phyloP scores from a whole-genome alignment of 352 stramenopile genomes.

The Phytophthora niederhauseri region DNA sequence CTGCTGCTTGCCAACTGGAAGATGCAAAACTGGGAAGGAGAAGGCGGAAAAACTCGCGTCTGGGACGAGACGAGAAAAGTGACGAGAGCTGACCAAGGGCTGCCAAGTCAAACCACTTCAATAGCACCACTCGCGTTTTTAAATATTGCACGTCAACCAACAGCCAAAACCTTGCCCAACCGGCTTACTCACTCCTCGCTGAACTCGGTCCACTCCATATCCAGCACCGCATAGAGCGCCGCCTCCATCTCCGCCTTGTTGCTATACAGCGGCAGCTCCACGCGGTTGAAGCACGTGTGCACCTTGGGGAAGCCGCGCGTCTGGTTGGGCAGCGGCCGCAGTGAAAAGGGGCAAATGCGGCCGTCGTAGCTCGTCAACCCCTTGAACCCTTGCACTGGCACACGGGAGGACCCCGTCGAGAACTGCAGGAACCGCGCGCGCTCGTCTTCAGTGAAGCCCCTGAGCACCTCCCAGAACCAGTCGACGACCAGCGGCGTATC shows the following conservation, averaged over 20 bases:
- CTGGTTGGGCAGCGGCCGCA: constrained; percentile 63
- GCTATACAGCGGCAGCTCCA: constrained; percentile 79
- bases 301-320: constrained; percentile 75
- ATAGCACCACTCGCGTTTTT: constrained; percentile 9
- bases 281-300: constrained; percentile 87
- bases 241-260: constrained; percentile 93
- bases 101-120: constrained; percentile 11
- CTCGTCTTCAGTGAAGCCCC: constrained; percentile 67
- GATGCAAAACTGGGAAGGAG: constrained; percentile 1
- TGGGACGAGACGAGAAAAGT: constrained; percentile 16
- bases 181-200: constrained; percentile 64
- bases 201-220: constrained; percentile 97
- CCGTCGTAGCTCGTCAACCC: constrained; percentile 85
- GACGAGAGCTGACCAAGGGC: constrained; percentile 4
- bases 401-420: constrained; percentile 81
- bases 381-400: constrained; percentile 88
- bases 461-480: constrained; percentile 85
- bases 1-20: constrained; percentile 10
- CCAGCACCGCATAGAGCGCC: constrained; percentile 94
- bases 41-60: not conserved
- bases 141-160: constrained; percentile 33
- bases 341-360: constrained; percentile 74
- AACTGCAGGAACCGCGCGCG: constrained; percentile 87
- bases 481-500: constrained; percentile 48
- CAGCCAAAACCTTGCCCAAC: constrained; percentile 7